Percentiles rank a stretch among this genome's conserved stretches.
These are phyloP conservation scores for Albifimbria verrucaria DNA, from an alignment of 2,329 filamentous ascomycete genomes.

Conservation along the genomic window DNA sequence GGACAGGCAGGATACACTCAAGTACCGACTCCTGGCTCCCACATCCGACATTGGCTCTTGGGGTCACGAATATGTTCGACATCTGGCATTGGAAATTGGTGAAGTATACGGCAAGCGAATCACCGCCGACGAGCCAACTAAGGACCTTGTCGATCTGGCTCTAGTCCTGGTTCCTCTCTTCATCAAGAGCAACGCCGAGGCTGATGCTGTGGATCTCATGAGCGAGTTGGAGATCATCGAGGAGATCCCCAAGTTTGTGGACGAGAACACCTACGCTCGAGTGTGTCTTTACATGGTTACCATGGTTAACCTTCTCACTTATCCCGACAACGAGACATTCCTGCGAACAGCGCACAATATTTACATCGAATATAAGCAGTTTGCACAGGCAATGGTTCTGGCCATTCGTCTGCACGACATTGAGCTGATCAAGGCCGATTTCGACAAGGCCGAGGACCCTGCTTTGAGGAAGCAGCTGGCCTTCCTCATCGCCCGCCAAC, in stretches of 20 bases:
- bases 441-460: constrained; percentile 75
- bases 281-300: constrained; percentile 98
- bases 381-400: constrained; percentile 88
- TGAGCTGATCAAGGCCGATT: constrained; percentile 77
- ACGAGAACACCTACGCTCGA: constrained; percentile 88
- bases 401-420: constrained; percentile 90
- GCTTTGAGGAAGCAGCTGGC: constrained; percentile 89
- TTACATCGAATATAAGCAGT: constrained; percentile 89
- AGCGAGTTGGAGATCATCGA: constrained; percentile 98
- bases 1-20: constrained; percentile 91
- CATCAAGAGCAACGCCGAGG: constrained; percentile 95
- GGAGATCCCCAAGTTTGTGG: constrained; percentile 80
- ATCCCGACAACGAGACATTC: constrained; percentile 95
- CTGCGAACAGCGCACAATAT: constrained; percentile 89
- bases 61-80: constrained; percentile 97
- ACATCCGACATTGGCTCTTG: constrained; percentile 92
- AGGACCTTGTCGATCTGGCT: constrained; percentile 83
- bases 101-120: constrained; percentile 88
- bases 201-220: constrained; percentile 94
- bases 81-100: constrained; percentile 92
- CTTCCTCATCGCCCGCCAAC: constrained; percentile 87
- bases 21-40: constrained; percentile 87
- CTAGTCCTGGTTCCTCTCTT: constrained; percentile 88
- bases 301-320: constrained; percentile 97
- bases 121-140: constrained; percentile 76